Conservation (phyloP, 2,329 filamentous ascomycete genomes). For the Aspergillus carbonarius region DNA sequence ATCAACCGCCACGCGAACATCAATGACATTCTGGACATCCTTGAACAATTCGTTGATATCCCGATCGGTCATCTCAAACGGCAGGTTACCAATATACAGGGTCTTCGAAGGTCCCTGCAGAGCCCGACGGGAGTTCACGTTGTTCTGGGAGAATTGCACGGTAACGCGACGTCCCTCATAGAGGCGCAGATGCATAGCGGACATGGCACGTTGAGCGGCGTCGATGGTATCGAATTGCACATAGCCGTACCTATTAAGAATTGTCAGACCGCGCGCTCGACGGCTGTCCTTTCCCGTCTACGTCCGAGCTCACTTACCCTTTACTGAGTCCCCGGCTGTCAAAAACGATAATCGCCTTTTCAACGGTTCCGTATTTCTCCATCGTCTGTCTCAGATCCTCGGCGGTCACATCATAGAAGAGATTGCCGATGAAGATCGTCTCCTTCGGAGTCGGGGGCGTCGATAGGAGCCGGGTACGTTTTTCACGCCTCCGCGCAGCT, state of each 20-base stretch:
- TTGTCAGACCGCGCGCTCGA: too few species aligned
- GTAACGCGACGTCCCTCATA: constrained; percentile 65
- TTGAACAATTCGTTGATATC: constrained; percentile 78
- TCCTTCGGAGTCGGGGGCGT: constrained; percentile 35
- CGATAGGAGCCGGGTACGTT: not conserved
- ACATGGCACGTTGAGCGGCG: constrained; percentile 56
- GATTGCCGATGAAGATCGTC: constrained; percentile 66
- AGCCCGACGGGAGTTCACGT: constrained; percentile 20
- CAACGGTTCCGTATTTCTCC: constrained; percentile 57
- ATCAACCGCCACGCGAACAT: constrained; percentile 81
- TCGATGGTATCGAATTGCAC: constrained; percentile 58
- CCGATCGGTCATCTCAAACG: constrained; percentile 79
- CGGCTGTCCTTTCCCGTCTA: too few species aligned
- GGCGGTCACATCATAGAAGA: constrained; percentile 67
- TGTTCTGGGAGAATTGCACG: constrained; percentile 57
- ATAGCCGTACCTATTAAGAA: constrained; percentile 60
- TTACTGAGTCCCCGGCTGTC: constrained; percentile 66
- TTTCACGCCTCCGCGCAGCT: too few species aligned
- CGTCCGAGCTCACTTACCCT: constrained; percentile 53
- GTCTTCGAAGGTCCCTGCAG: constrained; percentile 58
- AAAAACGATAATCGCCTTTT: constrained; percentile 55
- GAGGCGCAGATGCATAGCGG: constrained; percentile 58
- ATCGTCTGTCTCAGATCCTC: constrained; percentile 62
- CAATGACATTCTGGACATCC: constrained; percentile 66
- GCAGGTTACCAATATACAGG: constrained; percentile 81